phyloP scores from a whole-genome alignment of 805 yeast genomes.

The Candida suzukii region DNA sequence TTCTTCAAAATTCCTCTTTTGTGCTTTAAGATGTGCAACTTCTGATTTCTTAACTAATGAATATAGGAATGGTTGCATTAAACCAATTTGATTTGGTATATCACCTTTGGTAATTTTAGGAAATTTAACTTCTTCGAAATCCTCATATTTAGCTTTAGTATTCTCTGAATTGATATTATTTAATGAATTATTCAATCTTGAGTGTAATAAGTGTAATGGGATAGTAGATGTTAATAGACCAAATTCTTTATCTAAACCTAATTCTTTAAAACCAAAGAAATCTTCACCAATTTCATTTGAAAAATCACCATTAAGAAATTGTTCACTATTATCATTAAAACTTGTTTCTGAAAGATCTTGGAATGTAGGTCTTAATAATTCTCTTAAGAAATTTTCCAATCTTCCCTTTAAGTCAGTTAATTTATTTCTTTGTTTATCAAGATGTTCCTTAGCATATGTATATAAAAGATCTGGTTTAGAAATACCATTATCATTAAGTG shows the following conservation, averaged over 20 bases:
- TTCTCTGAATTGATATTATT: slow-evolving; percentile 35
- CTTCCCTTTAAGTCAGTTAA: slow-evolving; percentile 62
- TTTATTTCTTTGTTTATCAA: slow-evolving; percentile 61
- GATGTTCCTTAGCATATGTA: slow-evolving; percentile 64
- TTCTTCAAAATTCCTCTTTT: slow-evolving; percentile 27
- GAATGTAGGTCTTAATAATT: slow-evolving; percentile 71
- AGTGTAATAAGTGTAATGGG: slow-evolving; percentile 82
- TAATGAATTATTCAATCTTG: slow-evolving; percentile 58
- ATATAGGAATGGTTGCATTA: slow-evolving; percentile 48
- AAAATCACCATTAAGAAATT: slow-evolving; percentile 91
- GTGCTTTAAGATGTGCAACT: slow-evolving; percentile 32
- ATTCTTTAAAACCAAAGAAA: slow-evolving; percentile 92
- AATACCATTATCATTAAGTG: slow-evolving; percentile 82
- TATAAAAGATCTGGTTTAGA: slow-evolving; percentile 71
- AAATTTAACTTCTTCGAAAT: slow-evolving; percentile 50
- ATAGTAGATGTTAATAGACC: slow-evolving; percentile 78
- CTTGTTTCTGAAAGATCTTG: slow-evolving; percentile 66
- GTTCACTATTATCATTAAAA: slow-evolving; percentile 87
- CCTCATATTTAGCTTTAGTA: slow-evolving; percentile 54
- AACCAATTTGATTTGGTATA: slow-evolving; percentile 47
- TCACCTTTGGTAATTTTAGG: slow-evolving; percentile 45
- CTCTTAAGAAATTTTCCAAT: slow-evolving; percentile 66
- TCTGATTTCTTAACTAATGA: slow-evolving; percentile 36
- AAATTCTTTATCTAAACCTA: slow-evolving; percentile 90
- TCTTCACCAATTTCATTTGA: slow-evolving; percentile 93